Percentiles rank a stretch among this genome's conserved stretches.
Evolutionary conservation across 169 alveolate species (phyloP).

Genomic region (Cryptosporidium sp.): DNA sequence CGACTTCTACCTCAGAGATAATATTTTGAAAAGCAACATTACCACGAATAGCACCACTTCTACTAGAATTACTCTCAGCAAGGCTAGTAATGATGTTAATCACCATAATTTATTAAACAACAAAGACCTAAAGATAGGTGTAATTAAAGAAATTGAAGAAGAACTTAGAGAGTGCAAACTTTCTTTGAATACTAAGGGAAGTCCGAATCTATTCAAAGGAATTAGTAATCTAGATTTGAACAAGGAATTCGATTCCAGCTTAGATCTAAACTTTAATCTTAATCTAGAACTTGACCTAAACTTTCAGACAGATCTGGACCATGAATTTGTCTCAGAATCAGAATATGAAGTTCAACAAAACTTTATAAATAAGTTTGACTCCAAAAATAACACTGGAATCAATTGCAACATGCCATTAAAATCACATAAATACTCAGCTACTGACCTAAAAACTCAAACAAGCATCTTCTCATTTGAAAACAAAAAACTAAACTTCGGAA

Average conservation of each 20-base stretch:
- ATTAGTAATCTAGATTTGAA: neutral
- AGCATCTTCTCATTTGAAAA: neutral
- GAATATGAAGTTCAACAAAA: neutral
- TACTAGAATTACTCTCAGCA: neutral
- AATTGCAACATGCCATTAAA: neutral
- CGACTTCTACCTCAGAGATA: neutral
- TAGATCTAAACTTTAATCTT: neutral
- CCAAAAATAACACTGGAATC: neutral
- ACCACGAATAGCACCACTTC: too few species aligned
- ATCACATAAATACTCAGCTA: neutral
- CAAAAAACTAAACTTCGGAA: too few species aligned
- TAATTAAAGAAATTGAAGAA: conserved; percentile 36
- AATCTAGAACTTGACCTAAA: neutral
- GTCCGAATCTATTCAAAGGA: neutral
- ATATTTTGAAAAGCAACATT: neutral
- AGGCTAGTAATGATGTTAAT: neutral
- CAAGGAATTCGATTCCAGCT: neutral
- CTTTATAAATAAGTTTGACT: neutral
- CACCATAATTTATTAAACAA: neutral
- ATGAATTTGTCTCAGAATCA: neutral
- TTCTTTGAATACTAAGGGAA: neutral
- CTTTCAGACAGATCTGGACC: neutral
- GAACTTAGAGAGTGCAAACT: conserved; percentile 38
- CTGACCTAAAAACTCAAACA: neutral
- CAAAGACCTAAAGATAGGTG: conserved; percentile 30